Conservation (phyloP, 495 filamentous ascomycete genomes). For the Tuber umbilicatum region DNA sequence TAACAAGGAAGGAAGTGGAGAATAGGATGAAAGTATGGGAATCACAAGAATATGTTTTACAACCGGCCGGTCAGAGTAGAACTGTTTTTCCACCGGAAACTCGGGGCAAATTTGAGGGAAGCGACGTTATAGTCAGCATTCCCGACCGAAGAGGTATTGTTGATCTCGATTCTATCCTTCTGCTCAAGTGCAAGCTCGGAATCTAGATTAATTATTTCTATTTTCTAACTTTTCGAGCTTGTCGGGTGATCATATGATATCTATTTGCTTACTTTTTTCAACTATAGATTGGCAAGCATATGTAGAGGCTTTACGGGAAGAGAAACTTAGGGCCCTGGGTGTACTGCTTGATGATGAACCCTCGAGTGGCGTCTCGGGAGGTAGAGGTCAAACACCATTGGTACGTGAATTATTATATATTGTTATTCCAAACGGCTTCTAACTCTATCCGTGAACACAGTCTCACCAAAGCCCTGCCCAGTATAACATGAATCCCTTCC, state of each 20-base stretch:
- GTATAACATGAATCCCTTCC: conserved; percentile 31
- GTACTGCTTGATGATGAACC: conserved; percentile 67
- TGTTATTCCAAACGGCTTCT: conserved; percentile 16
- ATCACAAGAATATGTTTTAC: conserved; percentile 63
- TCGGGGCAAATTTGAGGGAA: conserved; percentile 52
- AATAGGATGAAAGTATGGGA: conserved; percentile 65
- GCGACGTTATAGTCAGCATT: conserved; percentile 55
- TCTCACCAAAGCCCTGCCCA: conserved; percentile 35
- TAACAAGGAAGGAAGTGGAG: conserved; percentile 57
- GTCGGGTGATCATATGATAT: background rate
- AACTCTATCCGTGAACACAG: conserved; percentile 24
- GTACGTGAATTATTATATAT: conserved; percentile 18
- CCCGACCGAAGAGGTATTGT: conserved; percentile 56
- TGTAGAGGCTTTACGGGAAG: conserved; percentile 71
- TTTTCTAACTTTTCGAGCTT: background rate
- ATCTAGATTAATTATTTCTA: background rate
- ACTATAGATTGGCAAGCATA: conserved; percentile 71
- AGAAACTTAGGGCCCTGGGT: conserved; percentile 83
- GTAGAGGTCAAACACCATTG: conserved; percentile 40
- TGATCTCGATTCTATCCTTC: background rate
- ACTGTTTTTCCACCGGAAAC: conserved; percentile 62
- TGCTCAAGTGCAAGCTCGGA: background rate
- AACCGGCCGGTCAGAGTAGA: conserved; percentile 55
- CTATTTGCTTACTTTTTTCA: background rate
- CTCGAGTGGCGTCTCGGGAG: conserved; percentile 46